Evolutionary conservation across 192 early-diverging fungal species (phyloP).

Genomic region (Coemansia sp.): DNA sequence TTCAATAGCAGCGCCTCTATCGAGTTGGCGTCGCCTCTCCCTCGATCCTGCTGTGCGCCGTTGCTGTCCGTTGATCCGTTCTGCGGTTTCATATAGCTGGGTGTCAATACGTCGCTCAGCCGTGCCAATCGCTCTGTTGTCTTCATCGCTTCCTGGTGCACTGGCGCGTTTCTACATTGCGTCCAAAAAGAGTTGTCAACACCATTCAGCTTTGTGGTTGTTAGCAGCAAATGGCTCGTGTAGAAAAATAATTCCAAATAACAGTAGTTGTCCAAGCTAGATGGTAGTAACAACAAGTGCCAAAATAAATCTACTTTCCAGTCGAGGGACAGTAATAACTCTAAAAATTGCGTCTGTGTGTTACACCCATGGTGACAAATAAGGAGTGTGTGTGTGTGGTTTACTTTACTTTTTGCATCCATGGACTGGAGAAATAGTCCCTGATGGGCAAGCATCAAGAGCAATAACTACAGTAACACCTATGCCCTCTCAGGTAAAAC

Average conservation of each 20-base stretch:
- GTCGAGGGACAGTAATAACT: constrained; percentile 14
- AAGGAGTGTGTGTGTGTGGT: neutral
- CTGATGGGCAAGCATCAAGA: neutral
- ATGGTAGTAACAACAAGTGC: neutral
- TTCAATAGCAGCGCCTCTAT: constrained; percentile 52
- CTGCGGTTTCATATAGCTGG: constrained; percentile 28
- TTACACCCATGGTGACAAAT: neutral
- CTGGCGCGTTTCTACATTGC: constrained; percentile 35
- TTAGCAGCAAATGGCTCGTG: neutral
- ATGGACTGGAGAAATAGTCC: neutral
- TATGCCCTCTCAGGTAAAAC: too few species aligned
- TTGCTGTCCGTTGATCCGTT: constrained; percentile 1
- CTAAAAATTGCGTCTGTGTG: constrained; percentile 7
- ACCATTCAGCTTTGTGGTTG: neutral
- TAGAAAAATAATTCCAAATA: constrained; percentile 4
- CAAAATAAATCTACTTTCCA: too few species aligned
- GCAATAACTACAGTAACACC: too few species aligned
- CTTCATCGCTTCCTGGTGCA: constrained; percentile 41
- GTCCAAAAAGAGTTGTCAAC: neutral
- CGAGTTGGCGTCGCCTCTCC: constrained; percentile 31
- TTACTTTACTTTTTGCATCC: neutral
- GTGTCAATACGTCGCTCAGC: constrained; percentile 51
- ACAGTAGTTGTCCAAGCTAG: neutral
- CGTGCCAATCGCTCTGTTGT: constrained; percentile 53
- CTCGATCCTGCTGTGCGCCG: neutral